Conservation (phyloP, 169 alveolate genomes). For the Hammondia hammondi region DNA sequence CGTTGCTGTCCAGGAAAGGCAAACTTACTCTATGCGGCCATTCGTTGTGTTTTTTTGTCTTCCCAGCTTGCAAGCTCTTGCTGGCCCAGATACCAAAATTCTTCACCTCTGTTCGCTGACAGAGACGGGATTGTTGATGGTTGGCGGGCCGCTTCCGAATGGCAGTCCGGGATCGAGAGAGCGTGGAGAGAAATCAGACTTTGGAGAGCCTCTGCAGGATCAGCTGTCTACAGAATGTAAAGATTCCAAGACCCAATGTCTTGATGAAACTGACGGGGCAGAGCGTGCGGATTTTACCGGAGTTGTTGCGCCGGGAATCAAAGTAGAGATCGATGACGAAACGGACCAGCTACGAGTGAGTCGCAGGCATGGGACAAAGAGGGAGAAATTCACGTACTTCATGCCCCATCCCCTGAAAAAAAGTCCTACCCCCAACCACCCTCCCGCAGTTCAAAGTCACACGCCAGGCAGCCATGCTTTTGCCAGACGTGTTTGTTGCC, state of each 20-base stretch:
- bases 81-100: background rate
- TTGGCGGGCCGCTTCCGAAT: background rate
- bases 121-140: background rate
- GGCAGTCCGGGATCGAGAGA: background rate
- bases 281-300: background rate
- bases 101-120: conserved; percentile 32
- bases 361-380: background rate
- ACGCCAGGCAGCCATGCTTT: too few relatives aligned
- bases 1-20: too few relatives aligned
- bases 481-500: too few relatives aligned
- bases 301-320: background rate
- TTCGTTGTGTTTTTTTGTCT: too few relatives aligned
- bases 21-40: too few relatives aligned
- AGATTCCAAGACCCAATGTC: too few relatives aligned
- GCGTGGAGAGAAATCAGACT: background rate
- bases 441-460: too few relatives aligned
- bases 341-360: conserved; percentile 1
- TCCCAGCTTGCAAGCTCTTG: conserved; percentile 13
- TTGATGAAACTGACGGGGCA: too few relatives aligned
- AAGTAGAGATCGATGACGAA: background rate
- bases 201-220: background rate
- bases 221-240: too few relatives aligned
- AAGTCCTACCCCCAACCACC: too few relatives aligned
- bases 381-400: too few relatives aligned
- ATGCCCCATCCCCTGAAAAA: too few relatives aligned